phyloP scores from a whole-genome alignment of 2,329 filamentous ascomycete genomes.

The Lachnellula subtilissima region DNA sequence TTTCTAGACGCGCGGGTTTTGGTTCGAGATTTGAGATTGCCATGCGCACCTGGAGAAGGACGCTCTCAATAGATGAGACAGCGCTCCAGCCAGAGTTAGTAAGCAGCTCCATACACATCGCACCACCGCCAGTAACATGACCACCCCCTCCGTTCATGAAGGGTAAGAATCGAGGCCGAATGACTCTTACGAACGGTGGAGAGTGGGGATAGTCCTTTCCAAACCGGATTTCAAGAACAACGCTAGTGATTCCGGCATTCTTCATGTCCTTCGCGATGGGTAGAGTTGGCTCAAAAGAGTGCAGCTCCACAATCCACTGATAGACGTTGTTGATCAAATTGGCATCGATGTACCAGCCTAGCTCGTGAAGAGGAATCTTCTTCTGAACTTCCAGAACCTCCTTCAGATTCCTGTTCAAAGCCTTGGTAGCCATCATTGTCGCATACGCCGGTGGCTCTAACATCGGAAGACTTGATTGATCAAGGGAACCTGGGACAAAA shows the following conservation, averaged over 20 bases:
- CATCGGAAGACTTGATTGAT: constrained; percentile 56
- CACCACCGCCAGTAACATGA: constrained; percentile 78
- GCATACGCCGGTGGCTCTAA: constrained; percentile 65
- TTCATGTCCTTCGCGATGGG: constrained; percentile 75
- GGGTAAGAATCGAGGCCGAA: constrained; percentile 72
- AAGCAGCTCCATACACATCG: constrained; percentile 78
- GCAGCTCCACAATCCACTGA: constrained; percentile 87
- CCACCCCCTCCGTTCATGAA: constrained; percentile 74
- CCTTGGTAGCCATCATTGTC: constrained; percentile 53
- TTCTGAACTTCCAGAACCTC: constrained; percentile 61
- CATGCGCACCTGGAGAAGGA: constrained; percentile 75
- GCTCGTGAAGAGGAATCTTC: constrained; percentile 52
- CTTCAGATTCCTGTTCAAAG: constrained; percentile 60
- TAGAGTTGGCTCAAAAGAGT: constrained; percentile 67
- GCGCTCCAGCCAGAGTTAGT: constrained; percentile 81
- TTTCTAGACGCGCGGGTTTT: constrained; percentile 63
- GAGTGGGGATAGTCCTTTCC: constrained; percentile 68
- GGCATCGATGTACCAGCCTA: constrained; percentile 80
- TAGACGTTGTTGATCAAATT: constrained; percentile 56
- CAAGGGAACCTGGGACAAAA: constrained; percentile 64
- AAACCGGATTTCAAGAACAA: constrained; percentile 81
- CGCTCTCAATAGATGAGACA: constrained; percentile 67
- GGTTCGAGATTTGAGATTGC: constrained; percentile 67
- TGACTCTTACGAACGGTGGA: constrained; percentile 79
- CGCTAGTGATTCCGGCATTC: constrained; percentile 51